phyloP scores from a whole-genome alignment of 1,284 basidiomycete genomes.

The Trametes sp. region DNA sequence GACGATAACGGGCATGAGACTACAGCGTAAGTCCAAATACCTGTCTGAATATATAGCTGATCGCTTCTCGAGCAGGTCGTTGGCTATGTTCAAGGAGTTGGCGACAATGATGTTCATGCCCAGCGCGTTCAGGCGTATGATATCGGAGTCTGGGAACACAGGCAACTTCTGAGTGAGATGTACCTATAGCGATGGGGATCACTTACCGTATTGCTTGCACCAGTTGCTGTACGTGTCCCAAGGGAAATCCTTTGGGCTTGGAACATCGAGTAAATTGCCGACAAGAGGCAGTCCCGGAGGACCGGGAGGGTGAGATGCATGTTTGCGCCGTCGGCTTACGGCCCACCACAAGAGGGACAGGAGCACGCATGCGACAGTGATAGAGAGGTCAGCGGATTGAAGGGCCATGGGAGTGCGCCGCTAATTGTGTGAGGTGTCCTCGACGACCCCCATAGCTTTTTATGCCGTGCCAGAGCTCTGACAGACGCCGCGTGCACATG shows the following conservation, averaged over 20 bases:
- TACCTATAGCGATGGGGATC: background rate
- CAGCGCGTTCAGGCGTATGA: slow-evolving; percentile 32
- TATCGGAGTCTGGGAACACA: slow-evolving; percentile 29
- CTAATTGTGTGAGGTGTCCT: too few relatives aligned
- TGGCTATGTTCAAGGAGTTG: slow-evolving; percentile 46
- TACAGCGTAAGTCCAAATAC: slow-evolving; percentile 19
- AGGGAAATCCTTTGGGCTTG: slow-evolving; percentile 21
- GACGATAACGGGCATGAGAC: too few relatives aligned
- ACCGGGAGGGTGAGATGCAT: slow-evolving; percentile 34
- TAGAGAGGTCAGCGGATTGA: slow-evolving; percentile 17
- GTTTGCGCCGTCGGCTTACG: background rate
- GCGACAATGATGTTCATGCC: slow-evolving; percentile 48
- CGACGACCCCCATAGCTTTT: background rate
- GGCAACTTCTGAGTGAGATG: background rate
- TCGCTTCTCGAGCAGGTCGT: slow-evolving; percentile 51
- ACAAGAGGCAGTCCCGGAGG: slow-evolving; percentile 35
- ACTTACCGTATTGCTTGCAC: slow-evolving; percentile 26
- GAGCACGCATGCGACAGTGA: background rate
- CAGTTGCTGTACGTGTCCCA: slow-evolving; percentile 31
- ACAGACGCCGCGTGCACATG: background rate
- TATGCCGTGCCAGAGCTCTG: background rate
- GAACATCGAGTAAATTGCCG: slow-evolving; percentile 38
- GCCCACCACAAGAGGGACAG: slow-evolving; percentile 14
- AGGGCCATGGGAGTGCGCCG: slow-evolving; percentile 15
- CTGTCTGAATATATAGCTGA: slow-evolving; percentile 40